Evolutionary conservation across 2,329 filamentous ascomycete genomes (phyloP), one percentile per base, ranked within the genome.

Genomic region (Diaporthe vaccinii): DNA sequence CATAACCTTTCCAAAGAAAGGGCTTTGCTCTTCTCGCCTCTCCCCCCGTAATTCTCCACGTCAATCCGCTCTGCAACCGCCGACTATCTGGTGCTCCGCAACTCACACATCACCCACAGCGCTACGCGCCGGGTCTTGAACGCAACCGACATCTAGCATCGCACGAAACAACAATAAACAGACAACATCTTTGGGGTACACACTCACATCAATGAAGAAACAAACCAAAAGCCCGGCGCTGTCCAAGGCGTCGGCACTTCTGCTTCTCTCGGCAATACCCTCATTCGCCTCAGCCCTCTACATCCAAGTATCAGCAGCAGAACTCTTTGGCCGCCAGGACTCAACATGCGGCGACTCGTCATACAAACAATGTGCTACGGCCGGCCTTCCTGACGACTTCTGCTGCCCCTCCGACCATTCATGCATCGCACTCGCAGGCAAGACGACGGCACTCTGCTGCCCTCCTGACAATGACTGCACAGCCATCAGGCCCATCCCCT

Each of bases 361-460:
- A 69, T 88, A 90, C 74, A 82, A 84, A 25, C 86, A 87, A 78
- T 95, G 93, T 81, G 83, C 88, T 34, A 81, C 83, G 73, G 76
- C 84, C 39, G 86, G 84, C 41, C 86, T 94, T 31, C 92, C 93
- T 1, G 85, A 85, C 70, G 87, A 89, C 81, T 94, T 95, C 81
- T 95, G 93, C 86, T 96, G 94, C 80, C 83, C 88, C 4, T 76
- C 83, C 39, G 83, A 82, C 25, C 84, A 87, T 9, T 86, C 81
- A 3, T 96, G 94, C 83, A 85, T 91, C 55, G 79, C 87, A 1
- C 87, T 95, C 62, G 92, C 92, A 15, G 90, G 85, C n/a, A 85
- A 87, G 59, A 92, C 92, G 8, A 94, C 93, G 0, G 87, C 92
- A 20, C 85, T 95, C 67, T 96, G 94, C 85, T 96, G 94, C 81